Evolutionary conservation across 1,139 yeast genomes (phyloP).

Genomic region (Meyerozyma guilliermondii): DNA sequence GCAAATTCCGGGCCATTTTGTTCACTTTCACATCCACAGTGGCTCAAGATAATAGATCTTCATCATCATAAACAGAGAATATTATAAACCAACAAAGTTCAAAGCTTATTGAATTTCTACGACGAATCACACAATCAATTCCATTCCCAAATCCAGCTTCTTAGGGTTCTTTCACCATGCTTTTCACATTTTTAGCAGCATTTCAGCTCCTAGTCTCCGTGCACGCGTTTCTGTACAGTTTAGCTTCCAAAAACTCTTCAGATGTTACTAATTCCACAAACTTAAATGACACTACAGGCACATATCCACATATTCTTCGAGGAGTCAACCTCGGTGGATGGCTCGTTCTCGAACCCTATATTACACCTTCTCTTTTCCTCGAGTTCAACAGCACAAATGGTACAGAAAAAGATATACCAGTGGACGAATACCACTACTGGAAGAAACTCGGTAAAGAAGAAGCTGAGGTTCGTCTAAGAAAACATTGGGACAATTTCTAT

Average conservation of each 20-base stretch:
- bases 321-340: conserved; percentile 66
- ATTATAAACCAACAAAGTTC: too few species aligned
- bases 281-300: conserved; percentile 14
- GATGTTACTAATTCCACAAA: conserved; percentile 12
- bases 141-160: too few species aligned
- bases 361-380: conserved; percentile 56
- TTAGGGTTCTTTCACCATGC: neutral
- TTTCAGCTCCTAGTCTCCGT: neutral
- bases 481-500: conserved; percentile 53
- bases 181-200: neutral
- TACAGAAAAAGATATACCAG: conserved; percentile 35
- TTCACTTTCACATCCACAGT: too few species aligned
- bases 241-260: conserved; percentile 7
- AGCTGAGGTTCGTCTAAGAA: conserved; percentile 35
- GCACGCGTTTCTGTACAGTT: neutral
- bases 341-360: conserved; percentile 62
- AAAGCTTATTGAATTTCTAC: too few species aligned
- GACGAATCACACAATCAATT: too few species aligned
- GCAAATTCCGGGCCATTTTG: too few species aligned
- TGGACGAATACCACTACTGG: conserved; percentile 56
- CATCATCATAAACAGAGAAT: too few species aligned
- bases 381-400: conserved; percentile 25
- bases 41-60: too few species aligned
- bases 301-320: conserved; percentile 8
- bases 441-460: conserved; percentile 41